Base-by-base conservation (phyloP, 805 yeast genomes). In the Ogataea trehalophila region DNA sequence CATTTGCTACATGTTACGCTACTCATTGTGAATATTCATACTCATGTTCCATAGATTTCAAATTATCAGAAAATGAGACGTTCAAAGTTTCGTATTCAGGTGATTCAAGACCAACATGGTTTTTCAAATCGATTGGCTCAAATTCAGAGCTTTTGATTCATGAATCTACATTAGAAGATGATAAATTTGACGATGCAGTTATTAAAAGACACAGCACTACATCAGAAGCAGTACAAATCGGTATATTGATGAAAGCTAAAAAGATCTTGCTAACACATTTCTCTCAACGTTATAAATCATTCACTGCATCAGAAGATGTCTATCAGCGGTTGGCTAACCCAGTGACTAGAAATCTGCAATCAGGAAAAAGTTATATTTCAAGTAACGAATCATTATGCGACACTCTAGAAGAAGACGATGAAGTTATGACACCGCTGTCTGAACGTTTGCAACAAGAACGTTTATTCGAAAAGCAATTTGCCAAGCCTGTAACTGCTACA, bases 161-260 rank as follows among this genome's bases (percentile, higher is more conserved):
- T 65, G 99, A 94, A 64, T 91, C 97, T 0, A 88, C 99, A 0
- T 76, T 94, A 51, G 97, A 88, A 48, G 87, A 89, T 63, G 87
- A 77, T 33, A 71, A 89, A 41, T 69, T 74, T 6, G 81, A 77
- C 45, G 97, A 90, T 63, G 99, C 99, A 0, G 65, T 77, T 26
- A 74, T 77, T 33, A 94, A 94, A 62, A 79, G 80, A 50, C 99
- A 94, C 62, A 82, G 95, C 14, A 94, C 99, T 0, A 79, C 90
- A 47, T 77, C 85, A 18, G 98, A 92, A 60, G 98, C 98, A 0
- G 73, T 91, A 29, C 71, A 69, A 15, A 81, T 90, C 2, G 80
- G 87, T 0, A 71, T 76, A 46, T 65, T 70, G 35, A 92, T 94
- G 98, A 67, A 75, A 20, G 89, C 91, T 22, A 71, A 74, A 31